Evolutionary conservation across 805 yeast genomes (phyloP).

Genomic region (Candida fluviatilis): DNA sequence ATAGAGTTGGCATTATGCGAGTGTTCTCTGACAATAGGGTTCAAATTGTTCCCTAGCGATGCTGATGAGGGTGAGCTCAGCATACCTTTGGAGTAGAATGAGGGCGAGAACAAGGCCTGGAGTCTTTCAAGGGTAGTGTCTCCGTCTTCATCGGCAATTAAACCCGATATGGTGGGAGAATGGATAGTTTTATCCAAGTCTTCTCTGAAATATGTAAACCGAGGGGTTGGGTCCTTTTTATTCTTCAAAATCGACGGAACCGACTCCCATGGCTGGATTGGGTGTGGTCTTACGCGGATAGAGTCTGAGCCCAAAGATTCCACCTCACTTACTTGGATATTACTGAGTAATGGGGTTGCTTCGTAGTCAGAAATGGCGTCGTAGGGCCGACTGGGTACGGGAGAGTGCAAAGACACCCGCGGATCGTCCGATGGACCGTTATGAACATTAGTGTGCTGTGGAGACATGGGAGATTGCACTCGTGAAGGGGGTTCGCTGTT

Average conservation of each 20-base stretch:
- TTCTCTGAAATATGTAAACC: constrained; percentile 91
- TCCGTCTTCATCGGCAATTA: constrained; percentile 20
- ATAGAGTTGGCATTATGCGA: background rate
- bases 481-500: background rate
- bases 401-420: background rate
- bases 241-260: constrained; percentile 25
- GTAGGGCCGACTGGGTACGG: background rate
- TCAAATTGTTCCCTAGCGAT: background rate
- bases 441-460: background rate
- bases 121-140: constrained; percentile 9
- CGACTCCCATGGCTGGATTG: constrained; percentile 64
- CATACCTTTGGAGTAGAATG: constrained; percentile 12
- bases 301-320: constrained; percentile 39
- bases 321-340: constrained; percentile 29
- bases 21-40: background rate
- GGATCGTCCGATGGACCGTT: too few species aligned
- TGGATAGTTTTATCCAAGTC: constrained; percentile 87
- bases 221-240: constrained; percentile 9
- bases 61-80: constrained; percentile 9
- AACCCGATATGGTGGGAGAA: constrained; percentile 81
- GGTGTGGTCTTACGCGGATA: constrained; percentile 65
- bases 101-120: constrained; percentile 24
- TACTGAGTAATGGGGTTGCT: constrained; percentile 22
- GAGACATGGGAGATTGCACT: constrained; percentile 4
- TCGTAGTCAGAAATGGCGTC: constrained; percentile 1